These are phyloP conservation scores for Penicillium psychrosexuale DNA, from an alignment of 2,329 filamentous ascomycete species.

Conservation along the genomic window DNA sequence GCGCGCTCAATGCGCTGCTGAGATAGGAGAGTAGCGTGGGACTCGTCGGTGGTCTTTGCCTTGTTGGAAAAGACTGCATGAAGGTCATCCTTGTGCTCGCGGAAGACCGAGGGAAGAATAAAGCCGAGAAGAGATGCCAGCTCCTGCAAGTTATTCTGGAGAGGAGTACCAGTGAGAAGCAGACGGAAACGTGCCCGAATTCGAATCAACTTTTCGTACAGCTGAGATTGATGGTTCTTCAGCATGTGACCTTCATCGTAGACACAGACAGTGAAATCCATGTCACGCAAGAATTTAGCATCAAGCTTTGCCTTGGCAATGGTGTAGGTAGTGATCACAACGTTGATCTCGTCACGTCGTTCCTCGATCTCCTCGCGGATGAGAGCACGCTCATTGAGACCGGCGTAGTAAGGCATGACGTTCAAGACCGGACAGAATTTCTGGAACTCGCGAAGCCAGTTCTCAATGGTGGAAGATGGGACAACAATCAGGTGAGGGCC, in stretches of 20 bases:
- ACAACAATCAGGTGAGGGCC: constrained; percentile 85
- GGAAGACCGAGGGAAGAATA: constrained; percentile 82
- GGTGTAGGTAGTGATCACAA: constrained; percentile 70
- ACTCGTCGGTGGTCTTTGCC: constrained; percentile 70
- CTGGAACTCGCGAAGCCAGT: constrained; percentile 89
- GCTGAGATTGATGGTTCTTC: constrained; percentile 79
- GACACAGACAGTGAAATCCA: constrained; percentile 61
- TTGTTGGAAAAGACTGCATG: constrained; percentile 88
- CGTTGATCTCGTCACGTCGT: constrained; percentile 63
- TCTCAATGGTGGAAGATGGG: constrained; percentile 88
- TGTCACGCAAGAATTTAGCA: constrained; percentile 59
- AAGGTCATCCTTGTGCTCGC: constrained; percentile 72
- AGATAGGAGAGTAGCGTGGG: constrained; percentile 77
- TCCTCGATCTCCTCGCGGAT: constrained; percentile 66
- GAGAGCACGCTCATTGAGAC: constrained; percentile 62
- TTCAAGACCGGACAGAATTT: constrained; percentile 76
- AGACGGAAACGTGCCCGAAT: constrained; percentile 81
- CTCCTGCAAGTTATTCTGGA: constrained; percentile 95
- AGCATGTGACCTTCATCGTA: constrained; percentile 94
- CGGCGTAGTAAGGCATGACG: constrained; percentile 71
- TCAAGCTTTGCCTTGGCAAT: constrained; percentile 61
- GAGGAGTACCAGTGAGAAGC: constrained; percentile 82
- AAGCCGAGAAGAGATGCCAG: constrained; percentile 89
- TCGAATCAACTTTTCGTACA: constrained; percentile 73
- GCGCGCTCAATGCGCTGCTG: constrained; percentile 82